Percentiles rank a stretch among this genome's conserved stretches.
These are phyloP conservation scores for Mycena indigotica DNA, from an alignment of 768 basidiomycete species.

Conservation along the genomic window DNA sequence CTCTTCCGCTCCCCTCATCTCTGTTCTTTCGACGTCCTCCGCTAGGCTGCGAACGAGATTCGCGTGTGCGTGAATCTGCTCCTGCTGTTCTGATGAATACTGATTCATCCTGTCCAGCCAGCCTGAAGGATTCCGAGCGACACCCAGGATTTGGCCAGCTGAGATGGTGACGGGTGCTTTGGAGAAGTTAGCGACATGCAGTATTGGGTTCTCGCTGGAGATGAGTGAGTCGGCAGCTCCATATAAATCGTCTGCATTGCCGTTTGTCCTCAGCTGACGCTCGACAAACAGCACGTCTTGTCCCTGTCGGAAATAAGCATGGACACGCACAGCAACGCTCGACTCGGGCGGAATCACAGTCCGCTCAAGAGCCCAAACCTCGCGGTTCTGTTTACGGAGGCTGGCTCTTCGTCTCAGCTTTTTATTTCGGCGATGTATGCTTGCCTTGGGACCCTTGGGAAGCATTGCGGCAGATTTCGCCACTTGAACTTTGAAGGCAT, in stretches of 20 bases:
- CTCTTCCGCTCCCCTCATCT: neutral
- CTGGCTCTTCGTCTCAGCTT: neutral
- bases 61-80: neutral
- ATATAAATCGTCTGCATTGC: conserved; percentile 3
- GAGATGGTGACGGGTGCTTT: conserved; percentile 1
- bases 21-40: neutral
- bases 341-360: conserved; percentile 14
- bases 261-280: conserved; percentile 1
- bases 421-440: neutral
- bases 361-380: conserved; percentile 2
- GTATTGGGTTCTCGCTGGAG: neutral
- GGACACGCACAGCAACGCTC: conserved; percentile 4
- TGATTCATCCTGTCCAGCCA: conserved; percentile 12
- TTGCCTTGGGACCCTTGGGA: neutral
- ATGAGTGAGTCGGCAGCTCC: conserved; percentile 22
- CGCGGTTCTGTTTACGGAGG: neutral
- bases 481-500: neutral
- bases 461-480: neutral
- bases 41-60: neutral
- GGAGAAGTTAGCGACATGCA: neutral
- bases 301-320: neutral
- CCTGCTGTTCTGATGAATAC: neutral
- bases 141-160: conserved; percentile 16
- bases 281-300: conserved; percentile 12
- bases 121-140: conserved; percentile 3